Percentiles rank a stretch among this genome's conserved stretches.
phyloP scores from a whole-genome alignment of 331 rosid species.

The Malus hybrid region DNA sequence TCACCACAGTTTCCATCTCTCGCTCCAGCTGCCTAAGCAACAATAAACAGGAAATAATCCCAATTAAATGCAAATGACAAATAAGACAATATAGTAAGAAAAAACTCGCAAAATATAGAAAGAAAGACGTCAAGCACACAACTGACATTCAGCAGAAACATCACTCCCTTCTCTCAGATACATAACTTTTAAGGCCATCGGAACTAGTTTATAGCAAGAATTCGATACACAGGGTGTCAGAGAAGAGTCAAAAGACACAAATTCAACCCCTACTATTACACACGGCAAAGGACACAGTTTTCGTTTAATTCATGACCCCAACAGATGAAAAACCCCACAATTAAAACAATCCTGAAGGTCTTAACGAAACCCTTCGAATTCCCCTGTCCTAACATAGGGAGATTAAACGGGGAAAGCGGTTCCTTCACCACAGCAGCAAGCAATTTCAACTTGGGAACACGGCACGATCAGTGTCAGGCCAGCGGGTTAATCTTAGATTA shows the following conservation, averaged over 20 bases:
- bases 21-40: constrained; percentile 63
- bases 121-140: not conserved
- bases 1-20: constrained; percentile 80
- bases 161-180: not conserved
- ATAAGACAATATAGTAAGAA: not conserved
- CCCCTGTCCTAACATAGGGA: not conserved
- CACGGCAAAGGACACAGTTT: not conserved
- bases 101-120: not conserved
- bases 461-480: not conserved
- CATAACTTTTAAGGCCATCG: not conserved
- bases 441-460: not conserved
- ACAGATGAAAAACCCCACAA: not conserved
- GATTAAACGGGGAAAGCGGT: not conserved
- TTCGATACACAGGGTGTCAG: not conserved
- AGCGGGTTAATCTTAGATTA: not conserved
- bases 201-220: not conserved
- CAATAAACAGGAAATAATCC: not conserved
- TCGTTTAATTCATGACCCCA: not conserved
- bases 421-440: not conserved
- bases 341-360: not conserved
- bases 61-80: not conserved
- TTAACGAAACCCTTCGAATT: not conserved
- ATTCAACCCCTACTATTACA: not conserved
- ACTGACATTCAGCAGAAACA: not conserved
- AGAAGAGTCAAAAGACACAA: not conserved